These are phyloP conservation scores for Colletotrichum cereale DNA, from an alignment of 2,329 filamentous ascomycete species.

Conservation along the genomic window DNA sequence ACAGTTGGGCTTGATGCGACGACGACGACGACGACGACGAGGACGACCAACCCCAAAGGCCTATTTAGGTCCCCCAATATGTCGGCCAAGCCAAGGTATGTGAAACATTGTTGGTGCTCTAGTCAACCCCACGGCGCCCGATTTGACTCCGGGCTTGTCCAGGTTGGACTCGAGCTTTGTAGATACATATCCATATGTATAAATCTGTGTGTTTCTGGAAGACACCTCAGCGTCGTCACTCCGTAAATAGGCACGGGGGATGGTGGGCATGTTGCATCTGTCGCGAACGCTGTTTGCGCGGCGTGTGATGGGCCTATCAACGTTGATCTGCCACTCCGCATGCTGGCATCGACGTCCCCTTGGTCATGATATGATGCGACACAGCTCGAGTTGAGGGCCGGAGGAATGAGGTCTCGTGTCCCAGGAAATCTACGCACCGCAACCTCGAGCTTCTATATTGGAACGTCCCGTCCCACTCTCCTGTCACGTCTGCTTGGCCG, in stretches of 20 bases:
- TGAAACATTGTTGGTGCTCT: slow-evolving; percentile 7
- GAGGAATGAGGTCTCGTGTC: neutral
- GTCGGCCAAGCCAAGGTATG: neutral
- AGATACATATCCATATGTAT: neutral
- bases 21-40: neutral
- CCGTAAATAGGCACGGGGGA: slow-evolving; percentile 7
- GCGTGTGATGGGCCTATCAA: neutral
- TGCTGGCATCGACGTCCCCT: neutral
- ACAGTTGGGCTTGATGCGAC: neutral
- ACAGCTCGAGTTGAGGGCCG: neutral
- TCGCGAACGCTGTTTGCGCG: neutral
- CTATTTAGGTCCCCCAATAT: slow-evolving; percentile 1
- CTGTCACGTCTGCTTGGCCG: neutral
- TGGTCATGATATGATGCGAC: neutral
- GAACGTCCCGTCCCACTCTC: neutral
- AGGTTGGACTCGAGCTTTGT: neutral
- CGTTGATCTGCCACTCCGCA: neutral
- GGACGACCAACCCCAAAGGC: neutral
- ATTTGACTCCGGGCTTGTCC: neutral
- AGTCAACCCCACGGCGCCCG: neutral
- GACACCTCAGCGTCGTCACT: neutral
- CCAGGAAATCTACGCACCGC: neutral
- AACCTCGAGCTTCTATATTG: neutral
- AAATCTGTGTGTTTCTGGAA: neutral
- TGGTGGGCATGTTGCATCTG: neutral